phyloP scores from a whole-genome alignment of 1,139 yeast genomes.

The Suhomyces panamericanus region DNA sequence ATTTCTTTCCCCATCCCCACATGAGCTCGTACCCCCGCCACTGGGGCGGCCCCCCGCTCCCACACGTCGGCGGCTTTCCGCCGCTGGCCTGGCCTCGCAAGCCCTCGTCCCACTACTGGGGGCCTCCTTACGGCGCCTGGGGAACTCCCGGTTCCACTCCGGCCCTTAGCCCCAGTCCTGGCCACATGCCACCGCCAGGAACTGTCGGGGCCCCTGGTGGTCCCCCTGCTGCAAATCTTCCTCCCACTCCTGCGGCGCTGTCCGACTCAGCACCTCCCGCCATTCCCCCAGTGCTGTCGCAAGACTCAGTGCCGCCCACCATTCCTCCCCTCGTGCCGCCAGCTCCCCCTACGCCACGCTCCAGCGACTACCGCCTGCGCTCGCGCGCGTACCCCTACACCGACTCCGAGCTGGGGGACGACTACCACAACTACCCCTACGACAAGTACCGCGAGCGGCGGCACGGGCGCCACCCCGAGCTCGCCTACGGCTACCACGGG shows the following conservation, averaged over 20 bases:
- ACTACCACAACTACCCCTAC: background rate
- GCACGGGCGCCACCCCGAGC: background rate
- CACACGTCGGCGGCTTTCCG: constrained; percentile 2
- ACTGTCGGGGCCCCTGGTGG: too few species aligned
- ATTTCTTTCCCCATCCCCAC: constrained; percentile 3
- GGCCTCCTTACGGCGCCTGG: constrained; percentile 1
- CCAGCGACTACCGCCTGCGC: background rate
- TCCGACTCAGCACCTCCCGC: background rate
- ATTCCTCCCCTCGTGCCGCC: background rate
- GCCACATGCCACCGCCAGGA: background rate
- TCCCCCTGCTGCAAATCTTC: background rate
- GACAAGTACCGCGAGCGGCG: constrained; percentile 1
- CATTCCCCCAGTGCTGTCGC: background rate
- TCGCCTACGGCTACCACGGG: background rate
- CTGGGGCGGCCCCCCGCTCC: constrained; percentile 7
- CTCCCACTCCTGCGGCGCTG: background rate
- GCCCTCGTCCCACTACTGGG: background rate
- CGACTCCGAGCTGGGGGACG: background rate
- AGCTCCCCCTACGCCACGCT: background rate
- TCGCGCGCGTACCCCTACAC: background rate
- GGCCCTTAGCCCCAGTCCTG: background rate
- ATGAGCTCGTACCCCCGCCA: constrained; percentile 3
- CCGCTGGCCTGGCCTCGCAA: constrained; percentile 5
- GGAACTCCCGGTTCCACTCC: background rate
- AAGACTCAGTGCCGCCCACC: background rate